A percentile compares a stretch with the other conserved stretches of the same genome.
phyloP scores from a whole-genome alignment of 2,329 filamentous ascomycete species.

The Dactylella cylindrospora region DNA sequence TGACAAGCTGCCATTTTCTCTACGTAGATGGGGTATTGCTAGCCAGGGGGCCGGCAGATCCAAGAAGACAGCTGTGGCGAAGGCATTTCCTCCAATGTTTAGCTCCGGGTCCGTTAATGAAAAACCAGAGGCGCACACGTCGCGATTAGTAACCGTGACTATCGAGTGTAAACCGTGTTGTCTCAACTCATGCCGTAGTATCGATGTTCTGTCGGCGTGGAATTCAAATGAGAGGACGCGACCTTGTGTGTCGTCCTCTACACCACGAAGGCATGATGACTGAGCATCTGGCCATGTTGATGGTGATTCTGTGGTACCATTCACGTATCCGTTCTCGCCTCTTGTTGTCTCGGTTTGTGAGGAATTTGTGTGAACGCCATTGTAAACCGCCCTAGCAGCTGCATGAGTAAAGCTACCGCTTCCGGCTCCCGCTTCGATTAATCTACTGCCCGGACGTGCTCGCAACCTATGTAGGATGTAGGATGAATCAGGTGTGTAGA shows the following conservation, averaged over 20 bases:
- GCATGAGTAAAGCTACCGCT: slow-evolving; percentile 85
- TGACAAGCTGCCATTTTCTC: slow-evolving; percentile 58
- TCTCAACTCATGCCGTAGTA: slow-evolving; percentile 69
- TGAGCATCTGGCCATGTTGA: not conserved
- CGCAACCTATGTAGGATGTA: slow-evolving; percentile 77
- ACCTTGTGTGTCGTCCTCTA: slow-evolving; percentile 57
- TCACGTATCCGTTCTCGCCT: not conserved
- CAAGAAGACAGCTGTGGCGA: slow-evolving; percentile 72
- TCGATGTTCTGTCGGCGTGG: slow-evolving; percentile 69
- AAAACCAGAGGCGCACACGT: slow-evolving; percentile 77
- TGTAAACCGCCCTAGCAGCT: slow-evolving; percentile 72
- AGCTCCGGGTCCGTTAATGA: slow-evolving; percentile 49
- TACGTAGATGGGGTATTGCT: slow-evolving; percentile 71
- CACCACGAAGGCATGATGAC: slow-evolving; percentile 7
- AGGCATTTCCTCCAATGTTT: slow-evolving; percentile 58
- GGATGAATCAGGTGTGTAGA: slow-evolving; percentile 84
- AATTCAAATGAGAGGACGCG: slow-evolving; percentile 83
- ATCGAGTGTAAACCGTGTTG: slow-evolving; percentile 66
- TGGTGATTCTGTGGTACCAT: not conserved
- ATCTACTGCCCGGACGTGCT: slow-evolving; percentile 68
- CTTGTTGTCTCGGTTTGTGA: not conserved
- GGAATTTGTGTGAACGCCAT: slow-evolving; percentile 63
- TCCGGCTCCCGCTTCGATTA: slow-evolving; percentile 80
- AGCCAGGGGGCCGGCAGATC: slow-evolving; percentile 75
- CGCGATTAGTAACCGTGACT: slow-evolving; percentile 73